Percentiles rank a stretch among this genome's conserved stretches.
Evolutionary conservation across 306 rosid genomes (phyloP).

Genomic region (Rubus idaeus): DNA sequence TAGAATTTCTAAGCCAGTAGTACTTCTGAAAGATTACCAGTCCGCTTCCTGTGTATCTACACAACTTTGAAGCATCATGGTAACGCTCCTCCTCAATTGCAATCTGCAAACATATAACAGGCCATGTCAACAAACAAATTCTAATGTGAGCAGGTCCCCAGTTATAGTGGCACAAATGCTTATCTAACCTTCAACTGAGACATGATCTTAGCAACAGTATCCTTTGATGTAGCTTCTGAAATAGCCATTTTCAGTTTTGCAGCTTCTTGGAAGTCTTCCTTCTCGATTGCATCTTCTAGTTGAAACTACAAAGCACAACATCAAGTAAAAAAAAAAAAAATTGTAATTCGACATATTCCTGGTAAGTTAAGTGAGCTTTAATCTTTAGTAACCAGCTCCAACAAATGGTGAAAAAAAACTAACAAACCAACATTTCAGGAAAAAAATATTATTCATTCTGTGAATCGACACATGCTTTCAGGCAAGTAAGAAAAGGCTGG

Average conservation of each 20-base stretch:
- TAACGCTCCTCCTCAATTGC: conserved; percentile 91
- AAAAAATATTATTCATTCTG: not conserved
- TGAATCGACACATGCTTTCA: no score
- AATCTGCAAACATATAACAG: conserved; percentile 44
- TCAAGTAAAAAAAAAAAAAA: conserved; percentile 6
- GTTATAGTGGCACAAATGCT: conserved; percentile 10
- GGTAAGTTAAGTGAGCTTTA: not conserved
- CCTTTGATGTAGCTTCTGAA: conserved; percentile 78
- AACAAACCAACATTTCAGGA: not conserved
- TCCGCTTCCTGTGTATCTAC: conserved; percentile 90
- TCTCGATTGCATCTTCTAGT: conserved; percentile 96
- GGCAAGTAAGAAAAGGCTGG: no score
- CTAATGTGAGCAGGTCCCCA: not conserved
- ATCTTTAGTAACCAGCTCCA: not conserved
- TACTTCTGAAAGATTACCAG: conserved; percentile 52
- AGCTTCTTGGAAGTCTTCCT: conserved; percentile 90
- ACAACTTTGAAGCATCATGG: conserved; percentile 85
- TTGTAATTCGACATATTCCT: not conserved
- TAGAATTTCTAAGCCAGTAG: conserved; percentile 6
- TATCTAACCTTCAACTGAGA: conserved; percentile 67
- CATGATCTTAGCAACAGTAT: conserved; percentile 81
- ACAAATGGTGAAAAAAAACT: not conserved
- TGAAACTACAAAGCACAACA: conserved; percentile 57
- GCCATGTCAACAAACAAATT: conserved; percentile 18
- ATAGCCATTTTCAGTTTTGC: conserved; percentile 68